phyloP scores from a whole-genome alignment of 2,329 filamentous ascomycete species.

The Fusarium armeniacum region DNA sequence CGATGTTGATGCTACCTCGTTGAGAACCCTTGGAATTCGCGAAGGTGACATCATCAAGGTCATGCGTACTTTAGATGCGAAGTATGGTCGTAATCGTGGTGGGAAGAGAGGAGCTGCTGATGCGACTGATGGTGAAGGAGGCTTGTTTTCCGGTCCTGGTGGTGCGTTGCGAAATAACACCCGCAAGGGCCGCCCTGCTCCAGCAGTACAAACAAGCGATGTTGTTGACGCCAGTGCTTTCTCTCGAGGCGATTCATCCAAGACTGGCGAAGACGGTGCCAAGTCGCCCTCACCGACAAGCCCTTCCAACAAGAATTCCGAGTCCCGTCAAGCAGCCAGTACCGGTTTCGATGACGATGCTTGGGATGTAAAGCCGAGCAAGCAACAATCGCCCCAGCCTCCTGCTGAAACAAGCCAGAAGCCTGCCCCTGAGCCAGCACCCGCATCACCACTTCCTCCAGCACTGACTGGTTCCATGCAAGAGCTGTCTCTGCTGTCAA shows the following conservation, averaged over 20 bases:
- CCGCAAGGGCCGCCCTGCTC: constrained; percentile 88
- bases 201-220: constrained; percentile 87
- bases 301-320: constrained; percentile 52
- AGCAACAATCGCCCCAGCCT: constrained; percentile 58
- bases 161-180: constrained; percentile 94
- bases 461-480: constrained; percentile 77
- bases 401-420: constrained; percentile 35
- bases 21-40: constrained; percentile 91
- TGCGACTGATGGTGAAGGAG: constrained; percentile 73
- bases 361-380: constrained; percentile 92
- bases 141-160: constrained; percentile 93
- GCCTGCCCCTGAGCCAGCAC: constrained; percentile 45
- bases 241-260: constrained; percentile 66
- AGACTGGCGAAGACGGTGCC: constrained; percentile 39
- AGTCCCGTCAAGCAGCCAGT: constrained; percentile 42
- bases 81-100: constrained; percentile 73
- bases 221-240: constrained; percentile 90
- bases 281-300: constrained; percentile 45
- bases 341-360: constrained; percentile 94
- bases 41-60: constrained; percentile 97
- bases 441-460: constrained; percentile 54
- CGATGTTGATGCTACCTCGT: constrained; percentile 85
- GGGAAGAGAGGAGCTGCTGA: constrained; percentile 58
- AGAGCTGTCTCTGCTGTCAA: constrained; percentile 67
- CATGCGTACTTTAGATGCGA: constrained; percentile 88